Percentiles rank a stretch among this genome's conserved stretches.
Evolutionary conservation across 768 basidiomycete genomes (phyloP).

Genomic region (Gymnopilus dilepis): DNA sequence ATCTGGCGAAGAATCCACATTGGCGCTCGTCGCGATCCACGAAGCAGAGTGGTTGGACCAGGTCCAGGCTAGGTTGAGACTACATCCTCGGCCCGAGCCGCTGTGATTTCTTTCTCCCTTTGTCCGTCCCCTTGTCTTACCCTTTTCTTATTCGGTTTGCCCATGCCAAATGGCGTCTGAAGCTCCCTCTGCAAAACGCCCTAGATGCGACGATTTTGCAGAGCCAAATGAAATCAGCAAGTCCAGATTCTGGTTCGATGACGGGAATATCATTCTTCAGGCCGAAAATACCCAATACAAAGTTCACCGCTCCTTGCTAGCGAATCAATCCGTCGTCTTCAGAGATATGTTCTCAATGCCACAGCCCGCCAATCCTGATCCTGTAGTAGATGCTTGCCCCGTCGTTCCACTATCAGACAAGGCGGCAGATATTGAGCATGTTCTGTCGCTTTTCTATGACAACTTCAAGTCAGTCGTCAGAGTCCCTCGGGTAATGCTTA

Average conservation of each 20-base stretch:
- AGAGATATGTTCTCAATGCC: slow-evolving; percentile 29
- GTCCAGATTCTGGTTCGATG: slow-evolving; percentile 24
- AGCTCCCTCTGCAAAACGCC: not conserved
- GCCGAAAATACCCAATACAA: slow-evolving; percentile 25
- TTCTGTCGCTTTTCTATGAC: slow-evolving; percentile 21
- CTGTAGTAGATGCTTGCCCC: slow-evolving; percentile 21
- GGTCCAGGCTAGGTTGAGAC: too few relatives aligned
- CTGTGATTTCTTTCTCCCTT: too few relatives aligned
- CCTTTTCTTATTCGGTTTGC: too few relatives aligned
- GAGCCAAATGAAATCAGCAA: not conserved
- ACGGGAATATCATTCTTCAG: slow-evolving; percentile 28
- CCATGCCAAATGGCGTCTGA: not conserved
- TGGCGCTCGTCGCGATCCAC: too few relatives aligned
- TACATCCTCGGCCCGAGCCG: too few relatives aligned
- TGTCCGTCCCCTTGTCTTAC: too few relatives aligned
- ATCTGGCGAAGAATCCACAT: too few relatives aligned
- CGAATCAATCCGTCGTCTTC: slow-evolving; percentile 26
- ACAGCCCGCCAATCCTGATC: slow-evolving; percentile 5
- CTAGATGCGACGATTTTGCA: not conserved
- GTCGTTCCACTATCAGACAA: slow-evolving; percentile 23
- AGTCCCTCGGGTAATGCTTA: not conserved
- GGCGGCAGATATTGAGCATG: slow-evolving; percentile 16
- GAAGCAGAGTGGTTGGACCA: too few relatives aligned
- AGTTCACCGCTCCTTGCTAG: slow-evolving; percentile 26
- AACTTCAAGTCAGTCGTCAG: slow-evolving; percentile 12